Evolutionary conservation across 2,329 filamentous ascomycete genomes (phyloP), one percentile per base, ranked within the genome.

Genomic region (Hypocrella siamensis): DNA sequence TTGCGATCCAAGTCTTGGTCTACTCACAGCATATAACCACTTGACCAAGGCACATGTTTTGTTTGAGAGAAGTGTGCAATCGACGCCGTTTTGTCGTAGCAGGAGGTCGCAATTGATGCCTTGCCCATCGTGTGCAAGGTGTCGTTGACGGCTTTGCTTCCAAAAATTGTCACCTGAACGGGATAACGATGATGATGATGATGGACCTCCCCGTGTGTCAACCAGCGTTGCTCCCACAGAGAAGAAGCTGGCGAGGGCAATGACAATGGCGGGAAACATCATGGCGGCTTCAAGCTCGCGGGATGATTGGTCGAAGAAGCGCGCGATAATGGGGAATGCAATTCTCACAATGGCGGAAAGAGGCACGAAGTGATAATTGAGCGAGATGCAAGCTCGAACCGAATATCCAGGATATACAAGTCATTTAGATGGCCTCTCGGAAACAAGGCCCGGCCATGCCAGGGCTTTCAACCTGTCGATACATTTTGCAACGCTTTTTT

Each of bases 11-110:
- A 19, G 21, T 9, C 14, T 6, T 3, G 15, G 10, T 8, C 7
- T 8, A 30, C 28, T 30, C 17, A 30, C 28, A 30, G 28, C 28
- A 30, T 30, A 22, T 14, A 30, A n/a, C 28, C 28, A 30, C 11
- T 11, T 16, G 9, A 30, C 8, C 8, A 30, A 18, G 9, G 19
- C 14, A 14, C 28, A 30, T 5, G 28, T 22, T 18, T 30, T 30
- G 28, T 6, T 7, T 9, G 28, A 30, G 11, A 30, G 17, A 11
- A 7, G 14, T 6, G 17, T 11, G 18, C 28, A 30, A 21, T 30
- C 16, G 19, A 30, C 28, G 5, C n/a, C 18, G 8, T 11, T 11
- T 15, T 30, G 28, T 12, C 9, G 7, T 18, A 30, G 18, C 17
- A 30, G 28, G 11, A 30, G 12, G 8, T 30, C 14, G 18, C 28